These are phyloP conservation scores for Potentilla sterilis DNA, from an alignment of 306 rosid species.

Conservation along the genomic window DNA sequence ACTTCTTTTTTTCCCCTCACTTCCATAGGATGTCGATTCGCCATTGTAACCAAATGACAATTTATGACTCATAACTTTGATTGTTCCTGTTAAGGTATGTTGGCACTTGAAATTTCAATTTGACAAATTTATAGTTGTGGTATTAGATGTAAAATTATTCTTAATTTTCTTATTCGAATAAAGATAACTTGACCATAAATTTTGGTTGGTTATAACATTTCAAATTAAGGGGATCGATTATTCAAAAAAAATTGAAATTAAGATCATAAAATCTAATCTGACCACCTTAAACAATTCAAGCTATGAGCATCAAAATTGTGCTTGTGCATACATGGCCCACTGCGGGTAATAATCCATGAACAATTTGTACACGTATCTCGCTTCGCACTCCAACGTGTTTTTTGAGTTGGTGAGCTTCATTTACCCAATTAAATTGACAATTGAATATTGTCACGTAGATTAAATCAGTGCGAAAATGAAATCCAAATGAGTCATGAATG, in stretches of 20 bases:
- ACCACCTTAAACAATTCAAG: neutral
- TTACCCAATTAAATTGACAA: neutral
- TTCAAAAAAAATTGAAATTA: no score
- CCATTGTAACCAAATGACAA: neutral
- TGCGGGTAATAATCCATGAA: neutral
- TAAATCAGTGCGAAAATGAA: no score
- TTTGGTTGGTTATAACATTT: no score
- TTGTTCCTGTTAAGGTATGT: no score
- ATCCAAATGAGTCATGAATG: neutral
- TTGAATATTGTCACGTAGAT: neutral
- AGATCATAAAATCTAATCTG: no score
- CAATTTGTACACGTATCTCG: neutral
- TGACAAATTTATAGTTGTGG: no score
- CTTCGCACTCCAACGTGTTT: neutral
- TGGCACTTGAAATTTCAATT: no score
- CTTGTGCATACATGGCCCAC: neutral
- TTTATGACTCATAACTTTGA: neutral
- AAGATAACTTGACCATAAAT: no score
- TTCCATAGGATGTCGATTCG: neutral
- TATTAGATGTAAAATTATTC: no score
- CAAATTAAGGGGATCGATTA: no score
- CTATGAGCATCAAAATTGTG: neutral
- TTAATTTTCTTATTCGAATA: no score
- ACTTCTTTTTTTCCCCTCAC: neutral
- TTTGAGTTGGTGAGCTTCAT: neutral